Evolutionary conservation across 116 monocot genomes (phyloP).

Genomic region (Cymodocea nodosa): DNA sequence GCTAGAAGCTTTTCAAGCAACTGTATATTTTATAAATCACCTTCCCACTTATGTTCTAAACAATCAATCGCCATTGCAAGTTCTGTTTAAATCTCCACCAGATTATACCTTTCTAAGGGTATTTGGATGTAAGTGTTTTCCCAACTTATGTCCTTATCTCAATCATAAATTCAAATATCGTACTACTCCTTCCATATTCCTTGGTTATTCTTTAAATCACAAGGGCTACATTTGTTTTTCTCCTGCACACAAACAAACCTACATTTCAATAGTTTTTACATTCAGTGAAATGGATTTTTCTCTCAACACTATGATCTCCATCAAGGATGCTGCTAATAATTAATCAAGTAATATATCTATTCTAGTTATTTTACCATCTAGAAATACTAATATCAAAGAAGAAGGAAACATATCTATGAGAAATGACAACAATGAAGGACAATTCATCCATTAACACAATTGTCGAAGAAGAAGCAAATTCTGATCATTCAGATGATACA

Average conservation of each 20-base stretch:
- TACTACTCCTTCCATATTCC: neutral
- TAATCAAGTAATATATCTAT: no score
- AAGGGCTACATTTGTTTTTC: neutral
- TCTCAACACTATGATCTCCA: no score
- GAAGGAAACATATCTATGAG: no score
- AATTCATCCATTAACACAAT: no score
- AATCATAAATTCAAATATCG: neutral
- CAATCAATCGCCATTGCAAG: neutral
- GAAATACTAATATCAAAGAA: no score
- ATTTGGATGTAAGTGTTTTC: neutral
- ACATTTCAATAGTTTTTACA: neutral
- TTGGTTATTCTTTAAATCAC: neutral
- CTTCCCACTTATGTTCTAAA: neutral
- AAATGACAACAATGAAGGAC: no score
- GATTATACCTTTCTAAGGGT: neutral
- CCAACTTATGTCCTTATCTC: neutral
- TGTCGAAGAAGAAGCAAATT: no score
- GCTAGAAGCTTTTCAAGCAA: neutral
- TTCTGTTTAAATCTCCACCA: neutral
- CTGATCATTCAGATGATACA: no score
- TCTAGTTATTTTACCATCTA: no score
- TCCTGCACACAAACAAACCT: neutral
- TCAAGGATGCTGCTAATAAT: no score
- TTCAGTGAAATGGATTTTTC: neutral
- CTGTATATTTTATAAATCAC: neutral